Conservation (phyloP, 768 basidiomycete species). For the Imleria badia region DNA sequence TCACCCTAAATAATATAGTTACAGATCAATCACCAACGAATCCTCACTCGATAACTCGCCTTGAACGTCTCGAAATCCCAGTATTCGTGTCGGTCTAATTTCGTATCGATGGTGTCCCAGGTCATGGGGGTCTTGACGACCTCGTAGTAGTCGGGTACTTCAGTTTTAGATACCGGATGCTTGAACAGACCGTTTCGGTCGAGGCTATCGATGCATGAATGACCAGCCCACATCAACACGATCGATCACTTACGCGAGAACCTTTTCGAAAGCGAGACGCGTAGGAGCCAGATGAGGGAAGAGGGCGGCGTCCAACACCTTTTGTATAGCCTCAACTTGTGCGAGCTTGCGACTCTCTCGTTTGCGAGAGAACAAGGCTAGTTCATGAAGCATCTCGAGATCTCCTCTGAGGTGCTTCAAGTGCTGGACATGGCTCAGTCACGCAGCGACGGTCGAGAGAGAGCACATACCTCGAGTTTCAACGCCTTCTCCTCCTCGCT, state of each 20-base stretch:
- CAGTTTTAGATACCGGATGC: constrained; percentile 72
- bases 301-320: constrained; percentile 59
- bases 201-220: constrained; percentile 43
- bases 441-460: neutral
- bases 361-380: constrained; percentile 68
- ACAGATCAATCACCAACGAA: constrained; percentile 1
- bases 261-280: constrained; percentile 64
- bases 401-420: constrained; percentile 71
- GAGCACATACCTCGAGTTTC: constrained; percentile 70
- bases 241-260: constrained; percentile 57
- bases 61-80: constrained; percentile 74
- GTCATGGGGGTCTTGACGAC: constrained; percentile 87
- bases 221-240: neutral
- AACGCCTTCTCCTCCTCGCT: constrained; percentile 80
- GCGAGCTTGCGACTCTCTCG: constrained; percentile 81
- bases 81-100: constrained; percentile 82
- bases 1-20: constrained; percentile 54
- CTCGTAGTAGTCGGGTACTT: constrained; percentile 91
- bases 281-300: constrained; percentile 66
- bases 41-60: constrained; percentile 35
- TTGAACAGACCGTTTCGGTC: constrained; percentile 78
- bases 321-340: constrained; percentile 65
- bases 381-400: constrained; percentile 65
- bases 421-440: constrained; percentile 33
- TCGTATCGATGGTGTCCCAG: constrained; percentile 78